Evolutionary conservation across 2,329 filamentous ascomycete genomes (phyloP).

Genomic region (Helminthosporium solani): DNA sequence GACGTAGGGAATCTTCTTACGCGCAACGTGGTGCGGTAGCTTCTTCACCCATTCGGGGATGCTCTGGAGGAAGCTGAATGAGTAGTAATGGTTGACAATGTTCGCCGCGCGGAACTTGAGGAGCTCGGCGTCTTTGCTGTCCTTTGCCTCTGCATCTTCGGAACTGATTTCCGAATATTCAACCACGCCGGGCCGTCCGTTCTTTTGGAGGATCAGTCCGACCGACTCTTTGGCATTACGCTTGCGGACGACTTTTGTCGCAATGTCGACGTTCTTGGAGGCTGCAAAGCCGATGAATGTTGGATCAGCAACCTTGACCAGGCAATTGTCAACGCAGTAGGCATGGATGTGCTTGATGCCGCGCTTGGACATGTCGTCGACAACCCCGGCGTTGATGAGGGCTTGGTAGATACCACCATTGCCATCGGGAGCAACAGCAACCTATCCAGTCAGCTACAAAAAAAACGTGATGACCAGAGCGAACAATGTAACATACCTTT

Average conservation of each 20-base stretch:
- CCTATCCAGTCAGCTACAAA: slow-evolving; percentile 42
- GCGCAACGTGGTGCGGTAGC: slow-evolving; percentile 91
- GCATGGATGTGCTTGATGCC: slow-evolving; percentile 94
- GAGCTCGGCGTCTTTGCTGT: slow-evolving; percentile 74
- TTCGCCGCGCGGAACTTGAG: slow-evolving; percentile 97
- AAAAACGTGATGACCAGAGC: neutral
- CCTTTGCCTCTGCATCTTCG: slow-evolving; percentile 83
- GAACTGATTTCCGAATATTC: slow-evolving; percentile 97
- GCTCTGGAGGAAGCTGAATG: slow-evolving; percentile 84
- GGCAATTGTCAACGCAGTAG: slow-evolving; percentile 98
- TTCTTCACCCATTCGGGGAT: slow-evolving; percentile 84
- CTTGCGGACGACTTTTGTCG: slow-evolving; percentile 99
- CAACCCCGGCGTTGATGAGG: slow-evolving; percentile 74
- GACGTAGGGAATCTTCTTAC: slow-evolving; percentile 95
- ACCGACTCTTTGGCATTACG: slow-evolving; percentile 94
- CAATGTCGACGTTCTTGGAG: slow-evolving; percentile 85
- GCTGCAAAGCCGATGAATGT: slow-evolving; percentile 93
- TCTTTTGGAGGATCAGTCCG: slow-evolving; percentile 90
- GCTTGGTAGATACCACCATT: slow-evolving; percentile 97
- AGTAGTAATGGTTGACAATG: slow-evolving; percentile 99
- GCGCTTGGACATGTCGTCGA: slow-evolving; percentile 83
- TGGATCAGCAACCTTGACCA: slow-evolving; percentile 98
- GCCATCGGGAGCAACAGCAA: slow-evolving; percentile 93
- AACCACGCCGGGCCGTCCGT: slow-evolving; percentile 93
- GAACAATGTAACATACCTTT: slow-evolving; percentile 54